phyloP scores from a whole-genome alignment of 495 filamentous ascomycete species.

The Lasiosphaeris hirsuta region DNA sequence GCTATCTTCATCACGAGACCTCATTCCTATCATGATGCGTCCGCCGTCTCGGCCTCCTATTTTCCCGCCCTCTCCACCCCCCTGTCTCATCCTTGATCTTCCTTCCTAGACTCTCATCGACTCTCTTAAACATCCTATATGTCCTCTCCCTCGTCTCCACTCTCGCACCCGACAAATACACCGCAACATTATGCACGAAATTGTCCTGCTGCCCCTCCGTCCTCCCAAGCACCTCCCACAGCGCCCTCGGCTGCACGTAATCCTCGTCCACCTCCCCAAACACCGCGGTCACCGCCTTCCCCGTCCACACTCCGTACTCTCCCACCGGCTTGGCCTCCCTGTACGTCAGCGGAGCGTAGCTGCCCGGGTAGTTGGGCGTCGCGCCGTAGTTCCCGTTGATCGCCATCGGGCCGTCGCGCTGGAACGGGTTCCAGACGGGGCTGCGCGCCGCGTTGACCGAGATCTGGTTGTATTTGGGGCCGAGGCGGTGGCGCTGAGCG shows the following conservation, averaged over 20 bases:
- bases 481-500: conserved; percentile 63
- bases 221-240: conserved; percentile 37
- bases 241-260: conserved; percentile 37
- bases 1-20: too few species aligned
- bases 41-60: too few species aligned
- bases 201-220: conserved; percentile 34
- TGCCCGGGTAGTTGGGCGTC: conserved; percentile 41
- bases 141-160: conserved; percentile 21
- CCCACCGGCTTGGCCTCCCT: not conserved
- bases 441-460: conserved; percentile 33
- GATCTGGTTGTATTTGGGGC: conserved; percentile 62
- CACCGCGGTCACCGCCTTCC: conserved; percentile 19
- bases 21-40: too few species aligned
- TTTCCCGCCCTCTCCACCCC: too few species aligned
- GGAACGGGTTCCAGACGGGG: conserved; percentile 41
- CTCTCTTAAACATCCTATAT: conserved; percentile 18
- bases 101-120: too few species aligned
- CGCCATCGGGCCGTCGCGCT: conserved; percentile 40
- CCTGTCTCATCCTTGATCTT: too few species aligned
- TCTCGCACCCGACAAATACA: conserved; percentile 29
- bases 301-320: conserved; percentile 25
- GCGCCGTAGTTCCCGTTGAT: conserved; percentile 41
- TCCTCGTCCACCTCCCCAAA: conserved; percentile 42
- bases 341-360: conserved; percentile 18
- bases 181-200: conserved; percentile 38